These are phyloP conservation scores for Cocos nucifera DNA, from an alignment of 176 grass and related monocot species.

Conservation along the genomic window DNA sequence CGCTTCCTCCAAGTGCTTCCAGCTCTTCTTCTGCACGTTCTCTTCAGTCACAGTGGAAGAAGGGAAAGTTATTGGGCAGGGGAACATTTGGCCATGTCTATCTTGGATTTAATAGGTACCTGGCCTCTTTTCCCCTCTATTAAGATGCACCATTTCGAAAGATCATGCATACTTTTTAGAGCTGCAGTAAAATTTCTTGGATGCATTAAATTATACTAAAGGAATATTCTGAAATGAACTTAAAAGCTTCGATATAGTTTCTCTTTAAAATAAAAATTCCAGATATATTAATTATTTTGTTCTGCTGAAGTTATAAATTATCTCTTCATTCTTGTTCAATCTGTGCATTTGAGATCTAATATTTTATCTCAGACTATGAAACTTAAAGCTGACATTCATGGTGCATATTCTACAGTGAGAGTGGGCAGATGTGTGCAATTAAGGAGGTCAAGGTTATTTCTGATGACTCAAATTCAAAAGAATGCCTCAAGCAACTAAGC, in stretches of 20 bases:
- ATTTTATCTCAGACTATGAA: not conserved
- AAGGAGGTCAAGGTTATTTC: slow-evolving; percentile 96
- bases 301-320: no score
- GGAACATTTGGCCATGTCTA: slow-evolving; percentile 95
- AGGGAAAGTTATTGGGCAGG: slow-evolving; percentile 70
- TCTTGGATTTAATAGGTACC: slow-evolving; percentile 81
- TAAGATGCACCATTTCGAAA: no score
- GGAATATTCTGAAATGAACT: no score
- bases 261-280: no score
- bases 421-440: slow-evolving; percentile 82
- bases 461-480: slow-evolving; percentile 91
- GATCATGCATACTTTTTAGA: no score
- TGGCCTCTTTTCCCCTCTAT: no score
- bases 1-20: slow-evolving; percentile 48
- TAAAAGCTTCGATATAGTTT: no score
- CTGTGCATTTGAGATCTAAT: not conserved
- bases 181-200: no score
- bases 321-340: not conserved
- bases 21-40: slow-evolving; percentile 30
- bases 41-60: slow-evolving; percentile 58
- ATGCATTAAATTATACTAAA: no score
- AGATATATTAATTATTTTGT: no score
- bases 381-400: slow-evolving; percentile 2
- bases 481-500: slow-evolving; percentile 86
- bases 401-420: slow-evolving; percentile 52